Evolutionary conservation across 345 rosid species (phyloP).

Genomic region (Citrus mangshanensis): DNA sequence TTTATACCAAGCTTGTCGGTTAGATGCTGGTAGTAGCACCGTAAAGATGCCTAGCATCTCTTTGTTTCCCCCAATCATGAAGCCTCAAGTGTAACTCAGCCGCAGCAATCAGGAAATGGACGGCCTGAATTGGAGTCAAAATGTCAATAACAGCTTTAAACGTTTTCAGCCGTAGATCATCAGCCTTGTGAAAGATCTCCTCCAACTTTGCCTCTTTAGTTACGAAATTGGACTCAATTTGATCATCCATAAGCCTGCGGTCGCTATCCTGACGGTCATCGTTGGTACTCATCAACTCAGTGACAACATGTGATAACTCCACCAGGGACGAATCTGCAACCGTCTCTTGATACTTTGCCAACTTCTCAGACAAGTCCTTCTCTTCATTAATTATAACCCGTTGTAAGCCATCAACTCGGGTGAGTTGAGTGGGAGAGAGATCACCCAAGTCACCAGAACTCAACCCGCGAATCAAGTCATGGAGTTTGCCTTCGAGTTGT

Average conservation of each 20-base stretch:
- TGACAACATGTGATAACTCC: conserved; percentile 33
- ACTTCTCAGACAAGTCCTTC: conserved; percentile 32
- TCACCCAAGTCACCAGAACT: conserved; percentile 35
- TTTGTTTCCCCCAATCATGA: conserved; percentile 45
- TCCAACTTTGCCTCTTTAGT: conserved; percentile 24
- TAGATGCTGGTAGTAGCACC: neutral
- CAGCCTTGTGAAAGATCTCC: conserved; percentile 32
- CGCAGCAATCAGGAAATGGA: conserved; percentile 47
- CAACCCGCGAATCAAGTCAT: conserved; percentile 30
- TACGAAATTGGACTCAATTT: conserved; percentile 22
- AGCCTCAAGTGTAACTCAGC: conserved; percentile 45
- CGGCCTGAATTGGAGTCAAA: conserved; percentile 33
- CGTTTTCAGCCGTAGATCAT: conserved; percentile 42
- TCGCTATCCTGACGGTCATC: neutral
- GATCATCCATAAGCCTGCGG: conserved; percentile 2
- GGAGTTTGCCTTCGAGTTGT: conserved; percentile 34
- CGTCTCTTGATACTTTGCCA: conserved; percentile 41
- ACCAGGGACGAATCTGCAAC: conserved; percentile 47
- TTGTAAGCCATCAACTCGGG: conserved; percentile 34
- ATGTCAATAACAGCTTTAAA: conserved; percentile 26
- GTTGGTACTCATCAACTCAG: conserved; percentile 14
- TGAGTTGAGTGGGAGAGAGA: conserved; percentile 32
- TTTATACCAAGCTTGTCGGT: neutral
- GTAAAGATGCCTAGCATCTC: conserved; percentile 1
- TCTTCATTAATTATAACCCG: conserved; percentile 27